phyloP scores from a whole-genome alignment of 257 asterid species.

The Nicotiana tabacum region DNA sequence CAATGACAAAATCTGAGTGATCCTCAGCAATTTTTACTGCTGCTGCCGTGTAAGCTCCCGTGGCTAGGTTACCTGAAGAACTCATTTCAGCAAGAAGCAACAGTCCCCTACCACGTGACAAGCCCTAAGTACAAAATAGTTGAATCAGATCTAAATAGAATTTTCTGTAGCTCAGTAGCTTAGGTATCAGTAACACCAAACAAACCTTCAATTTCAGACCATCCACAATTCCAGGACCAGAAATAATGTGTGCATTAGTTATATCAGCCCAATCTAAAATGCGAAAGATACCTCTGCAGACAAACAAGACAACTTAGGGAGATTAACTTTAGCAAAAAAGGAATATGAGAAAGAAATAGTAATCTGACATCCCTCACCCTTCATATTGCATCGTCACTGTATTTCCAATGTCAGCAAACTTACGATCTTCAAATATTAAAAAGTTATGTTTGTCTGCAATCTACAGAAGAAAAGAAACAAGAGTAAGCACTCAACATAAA shows the following conservation, averaged over 20 bases:
- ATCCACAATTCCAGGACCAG: slow-evolving; percentile 98
- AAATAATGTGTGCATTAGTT: slow-evolving; percentile 88
- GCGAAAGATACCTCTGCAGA: slow-evolving; percentile 72
- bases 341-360: neutral
- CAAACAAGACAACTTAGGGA: slow-evolving; percentile 14
- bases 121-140: slow-evolving; percentile 48
- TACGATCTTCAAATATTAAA: slow-evolving; percentile 89
- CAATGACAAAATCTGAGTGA: slow-evolving; percentile 89
- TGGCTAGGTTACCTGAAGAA: slow-evolving; percentile 91
- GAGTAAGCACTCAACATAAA: neutral
- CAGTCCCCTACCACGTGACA: slow-evolving; percentile 78
- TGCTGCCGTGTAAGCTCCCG: slow-evolving; percentile 84
- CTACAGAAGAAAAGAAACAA: slow-evolving; percentile 36
- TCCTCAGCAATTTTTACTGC: slow-evolving; percentile 92
- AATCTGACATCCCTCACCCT: slow-evolving; percentile 44
- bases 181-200: neutral
- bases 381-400: slow-evolving; percentile 97
- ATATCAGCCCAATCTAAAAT: slow-evolving; percentile 97
- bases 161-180: neutral
- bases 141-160: slow-evolving; percentile 12
- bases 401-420: slow-evolving; percentile 98
- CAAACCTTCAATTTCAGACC: slow-evolving; percentile 85
- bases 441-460: slow-evolving; percentile 88
- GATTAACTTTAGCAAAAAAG: neutral
- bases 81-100: slow-evolving; percentile 98